Evolutionary conservation across 768 basidiomycete species (phyloP), one percentile per base, ranked within the genome.

Genomic region (Strobilomyces confusus): DNA sequence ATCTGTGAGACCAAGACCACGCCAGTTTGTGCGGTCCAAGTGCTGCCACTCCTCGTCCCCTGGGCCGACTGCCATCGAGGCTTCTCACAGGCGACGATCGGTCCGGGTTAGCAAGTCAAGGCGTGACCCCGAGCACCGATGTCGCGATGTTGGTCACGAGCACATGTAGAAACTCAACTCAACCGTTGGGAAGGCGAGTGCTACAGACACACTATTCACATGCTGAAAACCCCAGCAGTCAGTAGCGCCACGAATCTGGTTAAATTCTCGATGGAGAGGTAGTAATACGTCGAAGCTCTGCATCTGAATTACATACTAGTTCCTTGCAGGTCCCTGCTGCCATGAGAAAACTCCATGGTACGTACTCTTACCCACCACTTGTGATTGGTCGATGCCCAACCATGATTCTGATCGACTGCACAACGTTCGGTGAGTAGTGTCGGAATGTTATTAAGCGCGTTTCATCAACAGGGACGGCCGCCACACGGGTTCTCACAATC

Each of bases 1-100:
- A 72, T 95, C 94, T 13, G 87, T 84, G n/a, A 95, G 75, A 23
- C 83, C 84, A 49, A 92, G 68, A 11, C 91, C 89, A 58, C 83
- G 79, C 87, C 87, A 91, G 42, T 78, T 76, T n/a, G 77, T 72
- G 42, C 67, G 73, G 58, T 75, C 77, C 44, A 78, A 60, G 51
- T 81, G 74, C 48, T 81, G 80, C 87, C 88, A 88, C 42, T 79
- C 83, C 45, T 74, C 69, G 17, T 75, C 73, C 33, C 67, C 73
- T 6, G 40, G 33, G 4, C 25, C 41, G 22, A 22, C 14, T 13
- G 22, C 33, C 49, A 51, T 51, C 49, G 30, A 7, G n/a, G n/a
- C n/a, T n/a, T n/a, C n/a, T n/a, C n/a, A 11, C 17, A 23, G 32
- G 22, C 33, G 33, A 40, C 15, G 29, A 32, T 42, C 29, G 47